Evolutionary conservation across 108 stramenopile species (phyloP), one percentile per base, ranked within the genome.

Genomic region (Fragilaria crotonensis): DNA sequence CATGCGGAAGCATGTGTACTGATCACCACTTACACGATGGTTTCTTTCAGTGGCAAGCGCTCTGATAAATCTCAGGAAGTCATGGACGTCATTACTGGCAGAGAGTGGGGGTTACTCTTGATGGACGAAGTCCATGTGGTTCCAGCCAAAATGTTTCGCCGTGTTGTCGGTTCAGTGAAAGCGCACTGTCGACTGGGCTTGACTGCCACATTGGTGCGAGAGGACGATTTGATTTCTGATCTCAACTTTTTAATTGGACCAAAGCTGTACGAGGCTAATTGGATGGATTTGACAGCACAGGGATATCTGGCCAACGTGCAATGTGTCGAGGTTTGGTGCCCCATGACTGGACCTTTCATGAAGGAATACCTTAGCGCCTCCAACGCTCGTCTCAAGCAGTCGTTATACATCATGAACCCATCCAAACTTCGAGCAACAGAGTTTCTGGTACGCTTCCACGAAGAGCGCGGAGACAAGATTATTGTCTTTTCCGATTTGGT

Each of bases 231-330:
- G 22, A 98, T 98, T 75, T 80, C 85, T 25, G 96, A 98, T 75
- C 76, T 99, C 19, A 96, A 97, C 64, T 97, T 97, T 77, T 70
- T 94, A 59, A 98, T 99, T 56, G 99, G 97, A 5, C 99, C 99
- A n/a, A 99, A 99, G 72, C 82, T 99, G 18, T 99, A 99, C 80
- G 99, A 99, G 65, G 99, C 99, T n/a, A 99, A 99, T 65, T 99
- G 99, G 99, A 96, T 99, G 94, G 99, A 99, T 66, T 74, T 99
- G 9, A 99, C 99, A 27, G 79, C 92, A 19, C 87, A 78, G 20
- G 98, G 98, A 2, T 98, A 96, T 67, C 70, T 99, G 20, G 97
- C 97, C 23, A 96, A 98, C 68, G 98, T 99, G n/a, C 92, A 97
- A 64, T 98, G 97, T 61, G 84, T 95, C 7, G 99, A 99, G 73